Evolutionary conservation across 129 eudicot genomes (phyloP).

Genomic region (Erigeron canadensis): DNA sequence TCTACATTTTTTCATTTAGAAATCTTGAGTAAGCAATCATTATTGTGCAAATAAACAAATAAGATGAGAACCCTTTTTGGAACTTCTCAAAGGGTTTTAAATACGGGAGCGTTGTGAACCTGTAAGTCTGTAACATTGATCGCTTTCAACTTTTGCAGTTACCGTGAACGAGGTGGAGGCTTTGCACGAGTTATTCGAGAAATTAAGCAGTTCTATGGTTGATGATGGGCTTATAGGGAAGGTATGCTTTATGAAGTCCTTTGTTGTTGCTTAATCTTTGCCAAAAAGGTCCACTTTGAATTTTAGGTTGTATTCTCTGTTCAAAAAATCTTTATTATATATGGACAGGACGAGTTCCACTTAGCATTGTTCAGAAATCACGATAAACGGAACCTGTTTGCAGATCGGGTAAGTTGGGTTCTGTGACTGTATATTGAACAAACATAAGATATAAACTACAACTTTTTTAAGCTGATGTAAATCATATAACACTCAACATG

Average conservation of each 20-base stretch:
- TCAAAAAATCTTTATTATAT: slow-evolving; percentile 13
- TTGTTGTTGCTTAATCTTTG: not conserved
- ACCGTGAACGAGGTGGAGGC: slow-evolving; percentile 50
- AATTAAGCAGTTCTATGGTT: slow-evolving; percentile 49
- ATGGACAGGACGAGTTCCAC: slow-evolving; percentile 56
- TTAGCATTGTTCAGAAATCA: slow-evolving; percentile 47
- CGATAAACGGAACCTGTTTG: slow-evolving; percentile 44
- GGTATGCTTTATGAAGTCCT: slow-evolving; percentile 19
- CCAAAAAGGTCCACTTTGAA: not conserved
- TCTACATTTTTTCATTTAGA: not conserved
- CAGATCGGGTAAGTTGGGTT: slow-evolving; percentile 45
- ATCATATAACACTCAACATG: not conserved
- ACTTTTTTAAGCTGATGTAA: not conserved
- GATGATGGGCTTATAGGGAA: slow-evolving; percentile 54
- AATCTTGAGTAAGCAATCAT: not conserved
- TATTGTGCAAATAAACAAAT: not conserved
- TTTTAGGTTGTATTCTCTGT: not conserved
- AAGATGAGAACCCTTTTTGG: not conserved
- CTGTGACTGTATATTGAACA: not conserved
- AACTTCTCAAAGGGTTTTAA: not conserved
- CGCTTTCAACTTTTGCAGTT: slow-evolving; percentile 34
- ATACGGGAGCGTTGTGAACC: too few species aligned
- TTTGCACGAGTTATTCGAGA: slow-evolving; percentile 46
- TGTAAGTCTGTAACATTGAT: not conserved
- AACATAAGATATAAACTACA: not conserved